Evolutionary conservation across 139 green algal genomes (phyloP), one percentile per base, ranked within the genome.

Genomic region (Chlorella sorokiniana): DNA sequence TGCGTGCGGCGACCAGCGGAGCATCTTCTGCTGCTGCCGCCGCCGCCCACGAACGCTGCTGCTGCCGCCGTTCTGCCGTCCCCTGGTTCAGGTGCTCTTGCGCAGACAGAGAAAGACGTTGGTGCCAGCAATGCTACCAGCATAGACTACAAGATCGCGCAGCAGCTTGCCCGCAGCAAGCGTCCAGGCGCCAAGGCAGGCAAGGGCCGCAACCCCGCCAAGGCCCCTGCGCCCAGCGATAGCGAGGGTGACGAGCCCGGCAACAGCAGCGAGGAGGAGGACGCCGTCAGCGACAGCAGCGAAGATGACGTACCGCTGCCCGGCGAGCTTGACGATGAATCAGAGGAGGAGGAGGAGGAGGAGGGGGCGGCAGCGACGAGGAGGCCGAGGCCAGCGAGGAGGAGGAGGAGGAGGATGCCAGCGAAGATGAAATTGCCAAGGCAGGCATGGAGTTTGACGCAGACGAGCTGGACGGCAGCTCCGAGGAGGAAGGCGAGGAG

Each of bases 81-180:
- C 33, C 6, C 25, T 42, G 11, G 63, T 71, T 67, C 81, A 92
- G 88, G 89, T 11, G 89, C 90, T 14, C 54, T 94, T 9, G 86
- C 86, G 29, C 82, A 93, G 52, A 89, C 91, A 0, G 77, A 85
- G 51, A 68, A 85, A 59, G 83, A 86, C 7, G 48, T 27, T 0
- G 56, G 74, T 16, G 54, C 54, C 22, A 52, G 59, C 65, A 40
- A 78, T 7, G 81, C 69, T 64, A 94, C 88, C n/a, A 91, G 67
- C 62, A 92, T 95, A 6, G 92, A 95, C 81, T 35, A 82, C 76
- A 89, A 89, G 79, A 89, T 89, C 62, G 41, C 67, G 41, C 38
- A 54, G 56, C 83, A 81, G 51, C 40, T 78, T 38, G n/a, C 51
- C 29, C 31, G n/a, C 42, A 61, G n/a, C 59, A 45, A 59, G 42